These are phyloP conservation scores for Neurospora hispaniola DNA, from an alignment of 495 filamentous ascomycete species.

Conservation along the genomic window DNA sequence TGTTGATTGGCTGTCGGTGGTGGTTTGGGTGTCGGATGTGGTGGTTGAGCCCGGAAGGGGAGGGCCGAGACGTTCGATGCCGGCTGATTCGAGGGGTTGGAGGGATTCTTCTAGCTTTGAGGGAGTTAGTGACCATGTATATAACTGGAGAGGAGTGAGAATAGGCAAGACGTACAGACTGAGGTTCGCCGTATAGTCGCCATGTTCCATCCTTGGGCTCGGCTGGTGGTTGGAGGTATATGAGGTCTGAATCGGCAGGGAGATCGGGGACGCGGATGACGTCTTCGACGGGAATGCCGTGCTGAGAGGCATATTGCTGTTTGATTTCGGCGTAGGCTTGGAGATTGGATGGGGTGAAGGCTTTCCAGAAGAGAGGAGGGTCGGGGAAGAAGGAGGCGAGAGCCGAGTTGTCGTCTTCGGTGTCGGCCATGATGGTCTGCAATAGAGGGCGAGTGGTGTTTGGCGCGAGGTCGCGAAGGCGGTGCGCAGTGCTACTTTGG, in stretches of 20 bases:
- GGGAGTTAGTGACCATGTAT: background rate
- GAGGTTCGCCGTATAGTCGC: constrained; percentile 58
- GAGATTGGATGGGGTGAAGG: constrained; percentile 74
- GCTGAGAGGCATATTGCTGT: constrained; percentile 27
- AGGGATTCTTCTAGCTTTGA: constrained; percentile 50
- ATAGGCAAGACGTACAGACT: constrained; percentile 38
- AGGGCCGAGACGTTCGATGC: constrained; percentile 60
- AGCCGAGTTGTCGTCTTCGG: constrained; percentile 27
- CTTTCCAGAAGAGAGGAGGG: constrained; percentile 82
- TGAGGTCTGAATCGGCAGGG: constrained; percentile 51
- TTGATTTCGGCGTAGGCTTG: constrained; percentile 47
- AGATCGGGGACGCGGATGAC: constrained; percentile 41
- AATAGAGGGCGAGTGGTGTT: background rate
- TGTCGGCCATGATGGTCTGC: constrained; percentile 20
- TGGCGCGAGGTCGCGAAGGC: background rate
- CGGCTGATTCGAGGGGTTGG: constrained; percentile 54
- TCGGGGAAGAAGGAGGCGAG: constrained; percentile 51
- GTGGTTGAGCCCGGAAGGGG: background rate
- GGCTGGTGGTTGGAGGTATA: constrained; percentile 69
- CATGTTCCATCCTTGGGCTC: constrained; percentile 63
- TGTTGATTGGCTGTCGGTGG: too few relatives aligned
- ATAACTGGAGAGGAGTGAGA: background rate
- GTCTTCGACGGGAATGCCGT: constrained; percentile 20
- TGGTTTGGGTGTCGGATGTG: background rate
- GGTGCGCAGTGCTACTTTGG: background rate